Base-by-base conservation (phyloP, 305 asterid genomes). In the Fraxinus latifolia region DNA sequence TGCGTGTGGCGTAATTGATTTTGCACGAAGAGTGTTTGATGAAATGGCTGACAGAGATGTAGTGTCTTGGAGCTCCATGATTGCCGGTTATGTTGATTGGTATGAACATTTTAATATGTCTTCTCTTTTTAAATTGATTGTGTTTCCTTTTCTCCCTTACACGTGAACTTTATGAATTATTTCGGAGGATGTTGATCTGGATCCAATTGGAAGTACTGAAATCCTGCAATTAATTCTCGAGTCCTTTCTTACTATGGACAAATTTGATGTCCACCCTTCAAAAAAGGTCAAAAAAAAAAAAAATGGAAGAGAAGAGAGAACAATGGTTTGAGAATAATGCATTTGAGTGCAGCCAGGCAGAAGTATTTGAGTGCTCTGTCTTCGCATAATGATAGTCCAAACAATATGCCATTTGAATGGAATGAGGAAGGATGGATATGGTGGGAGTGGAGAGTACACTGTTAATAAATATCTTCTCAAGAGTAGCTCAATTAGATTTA, bases 11-110 rank as follows among this genome's bases (percentile, higher is more conserved):
- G 81, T 68, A 9, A 74, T 87, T 62, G 80, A 67, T 27, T 84
- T 83, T 47, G 77, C 93, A 1, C 71, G 87, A 37, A 84, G n/a
- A 14, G 83, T 91, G 91, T 90, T 92, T 74, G 95, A 88, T 79
- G 94, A 90, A 90, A 91, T 91, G 91, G 19, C 32, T 81, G 78
- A 84, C 11, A 90, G 90, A 83, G 83, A 88, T 86, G 90, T 91
- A 65, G 95, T 93, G 79, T 86, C 96, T 74, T 90, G 96, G 96
- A 90, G 92, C 65, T 93, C 92, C 19, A 72, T 93, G 90, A 89
- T 92, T 83, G 92, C 95, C 14, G 91, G 89, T 79, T 91, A 88
- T 77, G 89, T 92, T 88, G 83, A 86, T 83, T 90, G 96, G 97
- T 93, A 87, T 4, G 90, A 3, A 2, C 19, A 39, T 33, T 67